A percentile compares a stretch with the other conserved stretches of the same genome.
phyloP scores from a whole-genome alignment of 345 rosid genomes.

The Ceriops zippeliana region DNA sequence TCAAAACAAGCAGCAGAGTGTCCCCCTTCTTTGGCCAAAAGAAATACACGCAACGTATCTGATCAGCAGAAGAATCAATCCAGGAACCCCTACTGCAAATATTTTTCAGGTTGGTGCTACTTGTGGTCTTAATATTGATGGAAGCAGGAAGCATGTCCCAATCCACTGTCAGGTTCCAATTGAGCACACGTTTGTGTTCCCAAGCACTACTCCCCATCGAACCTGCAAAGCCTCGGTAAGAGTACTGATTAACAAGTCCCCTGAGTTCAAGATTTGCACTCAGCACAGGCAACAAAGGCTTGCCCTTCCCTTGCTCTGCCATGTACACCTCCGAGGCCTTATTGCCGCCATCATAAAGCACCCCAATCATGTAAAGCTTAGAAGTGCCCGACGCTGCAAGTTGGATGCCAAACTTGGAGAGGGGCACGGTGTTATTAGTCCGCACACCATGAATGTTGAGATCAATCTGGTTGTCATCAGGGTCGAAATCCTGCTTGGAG shows the following conservation, averaged over 20 bases:
- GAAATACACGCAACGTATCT: background rate
- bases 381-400: too few species aligned
- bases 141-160: background rate
- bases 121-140: too few species aligned
- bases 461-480: too few species aligned
- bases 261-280: background rate
- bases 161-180: background rate
- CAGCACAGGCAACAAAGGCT: background rate
- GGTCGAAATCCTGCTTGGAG: too few species aligned
- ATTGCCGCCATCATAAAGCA: background rate
- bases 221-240: background rate
- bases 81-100: background rate
- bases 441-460: too few species aligned
- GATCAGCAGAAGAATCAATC: background rate
- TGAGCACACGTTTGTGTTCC: too few species aligned
- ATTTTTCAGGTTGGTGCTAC: conserved; percentile 14
- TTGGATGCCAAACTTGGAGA: too few species aligned
- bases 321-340: background rate
- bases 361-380: background rate
- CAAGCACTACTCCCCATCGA: background rate
- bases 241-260: background rate
- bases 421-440: too few species aligned
- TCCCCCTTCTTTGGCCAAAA: conserved; percentile 5
- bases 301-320: background rate
- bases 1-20: too few species aligned